phyloP scores from a whole-genome alignment of 2,329 filamentous ascomycete species.

The Microsporum canis region DNA sequence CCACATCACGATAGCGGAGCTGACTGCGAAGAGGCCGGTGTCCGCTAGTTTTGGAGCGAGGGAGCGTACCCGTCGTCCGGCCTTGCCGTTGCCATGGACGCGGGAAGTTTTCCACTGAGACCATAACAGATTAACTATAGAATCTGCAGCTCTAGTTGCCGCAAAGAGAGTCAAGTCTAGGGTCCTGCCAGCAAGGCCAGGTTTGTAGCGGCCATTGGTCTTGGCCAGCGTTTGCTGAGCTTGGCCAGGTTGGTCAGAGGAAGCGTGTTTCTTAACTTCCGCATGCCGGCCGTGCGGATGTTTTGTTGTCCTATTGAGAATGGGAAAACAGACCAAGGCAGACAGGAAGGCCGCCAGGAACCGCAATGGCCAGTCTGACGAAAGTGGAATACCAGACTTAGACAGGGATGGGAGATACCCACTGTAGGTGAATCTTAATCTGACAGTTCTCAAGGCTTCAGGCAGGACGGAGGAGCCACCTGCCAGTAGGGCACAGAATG shows the following conservation, averaged over 20 bases:
- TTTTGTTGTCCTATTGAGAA: conserved; percentile 33
- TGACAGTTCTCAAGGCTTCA: conserved; percentile 11
- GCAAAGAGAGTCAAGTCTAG: conserved; percentile 76
- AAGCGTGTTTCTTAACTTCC: not conserved
- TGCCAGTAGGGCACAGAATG: conserved; percentile 42
- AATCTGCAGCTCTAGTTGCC: conserved; percentile 58
- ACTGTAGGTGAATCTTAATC: conserved; percentile 6
- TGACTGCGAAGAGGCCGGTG: conserved; percentile 58
- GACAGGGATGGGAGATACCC: not conserved
- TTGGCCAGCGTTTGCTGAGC: not conserved
- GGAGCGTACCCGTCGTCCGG: conserved; percentile 27
- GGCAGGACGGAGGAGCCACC: conserved; percentile 42
- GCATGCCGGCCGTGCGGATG: conserved; percentile 6
- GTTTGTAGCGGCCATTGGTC: conserved; percentile 10
- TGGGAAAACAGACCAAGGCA: conserved; percentile 38
- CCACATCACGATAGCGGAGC: conserved; percentile 73
- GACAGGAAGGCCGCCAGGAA: conserved; percentile 39
- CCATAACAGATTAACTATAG: conserved; percentile 58
- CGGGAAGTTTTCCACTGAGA: conserved; percentile 33
- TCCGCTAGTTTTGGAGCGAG: conserved; percentile 43
- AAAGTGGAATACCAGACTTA: not conserved
- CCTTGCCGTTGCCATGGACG: conserved; percentile 20
- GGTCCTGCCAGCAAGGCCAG: conserved; percentile 54
- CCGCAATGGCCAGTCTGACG: conserved; percentile 17
- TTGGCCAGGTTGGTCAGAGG: not conserved